Evolutionary conservation across 2,329 filamentous ascomycete genomes (phyloP).

Genomic region (Kalaharituber pfeilii): DNA sequence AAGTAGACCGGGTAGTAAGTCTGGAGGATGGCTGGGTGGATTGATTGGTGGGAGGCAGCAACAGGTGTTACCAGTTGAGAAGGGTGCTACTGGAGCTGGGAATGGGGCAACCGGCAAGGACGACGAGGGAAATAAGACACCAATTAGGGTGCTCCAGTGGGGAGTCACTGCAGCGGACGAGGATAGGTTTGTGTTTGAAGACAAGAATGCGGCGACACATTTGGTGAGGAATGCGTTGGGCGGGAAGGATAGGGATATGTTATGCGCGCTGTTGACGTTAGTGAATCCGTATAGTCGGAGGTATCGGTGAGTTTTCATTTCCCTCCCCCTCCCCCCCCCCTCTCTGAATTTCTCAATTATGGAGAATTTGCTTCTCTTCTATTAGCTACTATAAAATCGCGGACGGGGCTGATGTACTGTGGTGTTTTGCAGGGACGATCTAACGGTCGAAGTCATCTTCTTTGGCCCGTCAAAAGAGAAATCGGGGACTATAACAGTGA

Average conservation of each 20-base stretch:
- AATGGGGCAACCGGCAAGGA: slow-evolving; percentile 23
- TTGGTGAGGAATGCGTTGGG: slow-evolving; percentile 87
- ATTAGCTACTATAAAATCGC: slow-evolving; percentile 2
- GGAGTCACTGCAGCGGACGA: slow-evolving; percentile 56
- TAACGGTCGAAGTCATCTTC: slow-evolving; percentile 97
- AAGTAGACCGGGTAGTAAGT: neutral
- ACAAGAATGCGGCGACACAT: slow-evolving; percentile 92
- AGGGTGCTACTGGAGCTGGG: slow-evolving; percentile 29
- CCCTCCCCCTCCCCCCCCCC: neutral
- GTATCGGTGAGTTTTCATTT: slow-evolving; percentile 49
- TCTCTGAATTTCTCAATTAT: neutral
- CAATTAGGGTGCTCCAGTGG: slow-evolving; percentile 83
- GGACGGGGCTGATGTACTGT: slow-evolving; percentile 2
- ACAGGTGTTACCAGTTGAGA: slow-evolving; percentile 55
- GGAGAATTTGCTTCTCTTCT: neutral
- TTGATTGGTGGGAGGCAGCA: slow-evolving; percentile 44
- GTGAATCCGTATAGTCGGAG: slow-evolving; percentile 79
- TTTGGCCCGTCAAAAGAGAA: slow-evolving; percentile 61
- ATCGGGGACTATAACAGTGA: slow-evolving; percentile 63
- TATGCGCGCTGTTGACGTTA: slow-evolving; percentile 78
- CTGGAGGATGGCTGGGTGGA: slow-evolving; percentile 47
- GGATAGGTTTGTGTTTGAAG: slow-evolving; percentile 79
- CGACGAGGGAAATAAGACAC: slow-evolving; percentile 54
- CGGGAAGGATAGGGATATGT: slow-evolving; percentile 81
- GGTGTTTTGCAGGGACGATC: slow-evolving; percentile 51